Base-by-base conservation (phyloP, 192 early-diverging fungal species). In the Linnemannia hyalina region DNA sequence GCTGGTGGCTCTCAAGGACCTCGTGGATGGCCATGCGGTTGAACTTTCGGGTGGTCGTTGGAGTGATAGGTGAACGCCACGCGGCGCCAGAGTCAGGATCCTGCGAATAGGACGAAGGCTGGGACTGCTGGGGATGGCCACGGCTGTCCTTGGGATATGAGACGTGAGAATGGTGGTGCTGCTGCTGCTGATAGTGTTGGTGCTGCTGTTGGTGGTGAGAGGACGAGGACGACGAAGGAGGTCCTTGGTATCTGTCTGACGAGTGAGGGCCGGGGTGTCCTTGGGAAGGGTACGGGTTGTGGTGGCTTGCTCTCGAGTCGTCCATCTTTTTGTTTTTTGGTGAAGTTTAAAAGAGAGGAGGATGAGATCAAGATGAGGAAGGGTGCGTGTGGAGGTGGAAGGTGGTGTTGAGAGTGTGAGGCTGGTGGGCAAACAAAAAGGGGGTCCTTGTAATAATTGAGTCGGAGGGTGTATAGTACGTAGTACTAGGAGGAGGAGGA, bases 1-100 rank as follows among this genome's bases (percentile, higher is more conserved):
- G 75, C 29, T 74, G 79, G 38, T 80, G 73, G 49, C 63, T 70
- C 32, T 86, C 84, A 18, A 86, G 75, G 10, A 86, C 84, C 60
- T 80, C 84, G 23, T 86, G 84, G 63, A 86, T 86, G 42, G 84
- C 84, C 84, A 86, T 86, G 49, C 76, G 68, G 36, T 86, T 86
- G 57, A 86, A 86, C 72, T 80, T 80, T 63, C 46, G 54, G 3
- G 84, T 86, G 0, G 84, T 86, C 0, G 84, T 86, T 1, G 84
- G 84, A 4, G 84, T 86, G 80, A 86, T 86, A 41, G 84, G 84
- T 15, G 84, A 86, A 40, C 79, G 65, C 84, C 84, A 86, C 41
- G 74, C 44, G 41, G 79, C 74, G 36, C 74, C 69, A 8, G 75
- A 65, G 22, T 86, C 84, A 35, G 70, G 74, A 55, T 81, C 70